Percentiles rank a stretch among this genome's conserved stretches.
These are phyloP conservation scores for Prunus fruticosa DNA, from an alignment of 306 rosid genomes.

Conservation along the genomic window DNA sequence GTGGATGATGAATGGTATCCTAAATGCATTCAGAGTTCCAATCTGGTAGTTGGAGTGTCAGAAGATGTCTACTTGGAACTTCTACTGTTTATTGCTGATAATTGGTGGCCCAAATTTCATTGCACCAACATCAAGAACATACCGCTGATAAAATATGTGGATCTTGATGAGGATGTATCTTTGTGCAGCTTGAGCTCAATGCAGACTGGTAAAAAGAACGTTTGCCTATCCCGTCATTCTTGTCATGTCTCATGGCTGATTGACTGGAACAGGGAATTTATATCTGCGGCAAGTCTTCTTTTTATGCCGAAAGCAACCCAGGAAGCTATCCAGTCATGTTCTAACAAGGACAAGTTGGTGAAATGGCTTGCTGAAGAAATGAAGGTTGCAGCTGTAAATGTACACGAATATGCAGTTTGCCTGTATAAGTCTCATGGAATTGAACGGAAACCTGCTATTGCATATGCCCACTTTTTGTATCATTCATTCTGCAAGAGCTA, in stretches of 20 bases:
- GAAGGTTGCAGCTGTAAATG: constrained; percentile 14
- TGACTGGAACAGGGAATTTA: constrained; percentile 48
- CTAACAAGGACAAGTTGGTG: constrained; percentile 18
- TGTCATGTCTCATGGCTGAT: constrained; percentile 48
- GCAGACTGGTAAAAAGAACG: not conserved
- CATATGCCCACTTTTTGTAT: constrained; percentile 55
- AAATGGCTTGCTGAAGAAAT: constrained; percentile 37
- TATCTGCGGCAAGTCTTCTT: constrained; percentile 19
- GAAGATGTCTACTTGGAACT: constrained; percentile 52
- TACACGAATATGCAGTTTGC: constrained; percentile 29
- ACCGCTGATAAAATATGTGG: constrained; percentile 48
- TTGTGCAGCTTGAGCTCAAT: constrained; percentile 30
- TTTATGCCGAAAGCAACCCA: constrained; percentile 56
- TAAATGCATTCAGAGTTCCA: constrained; percentile 59
- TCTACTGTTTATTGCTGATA: constrained; percentile 42
- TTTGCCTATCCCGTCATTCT: constrained; percentile 24
- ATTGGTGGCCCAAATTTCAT: constrained; percentile 33
- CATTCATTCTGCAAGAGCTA: constrained; percentile 26
- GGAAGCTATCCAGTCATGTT: constrained; percentile 21
- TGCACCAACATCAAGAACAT: constrained; percentile 29
- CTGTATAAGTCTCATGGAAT: constrained; percentile 16
- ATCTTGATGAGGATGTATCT: constrained; percentile 29
- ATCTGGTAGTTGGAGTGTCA: constrained; percentile 50
- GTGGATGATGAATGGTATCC: constrained; percentile 62
- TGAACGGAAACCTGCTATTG: constrained; percentile 21